Conservation (phyloP, 129 eudicot genomes). For the Artemisia tridentata region DNA sequence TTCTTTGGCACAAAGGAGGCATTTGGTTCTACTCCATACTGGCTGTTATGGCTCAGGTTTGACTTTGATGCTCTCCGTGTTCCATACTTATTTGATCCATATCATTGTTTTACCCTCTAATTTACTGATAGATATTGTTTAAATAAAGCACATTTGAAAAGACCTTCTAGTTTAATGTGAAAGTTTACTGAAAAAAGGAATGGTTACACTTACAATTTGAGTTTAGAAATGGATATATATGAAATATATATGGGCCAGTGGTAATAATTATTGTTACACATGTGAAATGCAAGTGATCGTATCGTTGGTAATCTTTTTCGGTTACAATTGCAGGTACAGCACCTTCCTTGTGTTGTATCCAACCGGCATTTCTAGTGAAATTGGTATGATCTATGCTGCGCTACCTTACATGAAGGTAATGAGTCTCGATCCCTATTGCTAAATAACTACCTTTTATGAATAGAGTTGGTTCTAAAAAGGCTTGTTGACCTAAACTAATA, state of each 20-base stretch:
- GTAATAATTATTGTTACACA: slow-evolving; percentile 1
- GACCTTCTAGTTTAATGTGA: slow-evolving; percentile 1
- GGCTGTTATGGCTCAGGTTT: slow-evolving; percentile 92
- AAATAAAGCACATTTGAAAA: background rate
- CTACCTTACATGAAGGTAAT: slow-evolving; percentile 78
- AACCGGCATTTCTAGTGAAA: slow-evolving; percentile 83
- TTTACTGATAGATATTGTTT: background rate
- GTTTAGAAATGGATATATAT: background rate
- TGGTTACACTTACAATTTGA: background rate
- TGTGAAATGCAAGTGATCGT: slow-evolving; percentile 1
- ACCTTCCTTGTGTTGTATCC: slow-evolving; percentile 86
- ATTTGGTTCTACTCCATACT: slow-evolving; percentile 77
- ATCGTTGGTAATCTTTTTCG: slow-evolving; percentile 9
- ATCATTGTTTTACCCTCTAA: too few relatives aligned
- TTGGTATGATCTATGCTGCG: slow-evolving; percentile 64
- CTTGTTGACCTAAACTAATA: background rate
- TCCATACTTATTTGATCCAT: background rate
- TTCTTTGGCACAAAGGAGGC: slow-evolving; percentile 92
- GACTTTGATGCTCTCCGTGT: slow-evolving; percentile 12
- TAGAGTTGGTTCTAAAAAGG: background rate
- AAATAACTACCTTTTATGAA: background rate
- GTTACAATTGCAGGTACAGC: slow-evolving; percentile 67
- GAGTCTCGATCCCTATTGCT: slow-evolving; percentile 11
- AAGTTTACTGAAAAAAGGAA: background rate
- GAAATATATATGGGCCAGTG: background rate